Conservation (phyloP, 345 rosid genomes). For the Bruguiera gymnorhiza region DNA sequence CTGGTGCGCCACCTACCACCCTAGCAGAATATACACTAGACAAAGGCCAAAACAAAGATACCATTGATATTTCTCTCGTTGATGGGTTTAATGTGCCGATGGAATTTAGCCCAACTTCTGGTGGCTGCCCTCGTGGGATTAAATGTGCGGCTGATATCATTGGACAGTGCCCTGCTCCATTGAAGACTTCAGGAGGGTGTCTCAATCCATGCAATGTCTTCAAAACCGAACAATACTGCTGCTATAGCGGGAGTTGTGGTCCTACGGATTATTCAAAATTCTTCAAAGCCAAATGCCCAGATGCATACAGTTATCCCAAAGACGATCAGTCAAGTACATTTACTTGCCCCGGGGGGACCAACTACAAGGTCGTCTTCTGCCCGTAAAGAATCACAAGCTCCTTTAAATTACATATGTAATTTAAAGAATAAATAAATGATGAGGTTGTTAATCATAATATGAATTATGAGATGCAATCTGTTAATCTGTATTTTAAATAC, state of each 20-base stretch:
- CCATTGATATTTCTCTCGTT: slow-evolving; percentile 14
- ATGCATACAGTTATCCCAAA: slow-evolving; percentile 22
- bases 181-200: slow-evolving; percentile 14
- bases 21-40: slow-evolving; percentile 8
- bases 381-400: neutral
- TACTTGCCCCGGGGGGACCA: slow-evolving; percentile 15
- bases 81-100: slow-evolving; percentile 27
- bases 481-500: too few species aligned
- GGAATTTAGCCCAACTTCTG: slow-evolving; percentile 15
- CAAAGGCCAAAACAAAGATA: neutral
- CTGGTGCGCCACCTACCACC: slow-evolving; percentile 7
- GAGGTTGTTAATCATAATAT: too few species aligned
- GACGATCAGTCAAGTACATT: slow-evolving; percentile 11
- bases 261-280: slow-evolving; percentile 13
- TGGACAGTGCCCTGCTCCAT: slow-evolving; percentile 4
- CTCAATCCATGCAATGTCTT: slow-evolving; percentile 14
- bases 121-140: neutral
- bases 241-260: slow-evolving; percentile 8
- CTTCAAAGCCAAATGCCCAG: slow-evolving; percentile 15
- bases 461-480: too few species aligned
- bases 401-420: too few species aligned
- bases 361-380: slow-evolving; percentile 17
- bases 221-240: slow-evolving; percentile 13
- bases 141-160: neutral
- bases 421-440: too few species aligned